Percentiles rank a stretch among this genome's conserved stretches.
Conservation (phyloP, 2,329 filamentous ascomycete species). For the Aspergillus sp. region DNA sequence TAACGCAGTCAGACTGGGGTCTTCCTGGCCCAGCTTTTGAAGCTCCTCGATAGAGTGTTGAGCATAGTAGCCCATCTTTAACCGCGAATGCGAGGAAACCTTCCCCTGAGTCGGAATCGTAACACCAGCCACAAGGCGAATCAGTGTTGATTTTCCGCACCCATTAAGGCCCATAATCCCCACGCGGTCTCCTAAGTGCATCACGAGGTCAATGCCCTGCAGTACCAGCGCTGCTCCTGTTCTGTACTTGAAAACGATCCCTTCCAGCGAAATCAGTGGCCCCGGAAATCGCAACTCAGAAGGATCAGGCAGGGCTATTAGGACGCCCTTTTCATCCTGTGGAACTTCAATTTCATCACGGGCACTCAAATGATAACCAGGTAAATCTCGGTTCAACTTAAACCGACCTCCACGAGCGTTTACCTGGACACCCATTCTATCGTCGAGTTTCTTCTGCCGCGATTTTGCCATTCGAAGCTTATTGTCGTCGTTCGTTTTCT, state of each 20-base stretch:
- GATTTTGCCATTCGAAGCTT: slow-evolving; percentile 83
- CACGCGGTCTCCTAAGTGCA: slow-evolving; percentile 71
- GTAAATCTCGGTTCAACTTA: slow-evolving; percentile 74
- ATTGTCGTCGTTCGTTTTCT: slow-evolving; percentile 77
- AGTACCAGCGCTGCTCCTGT: slow-evolving; percentile 50
- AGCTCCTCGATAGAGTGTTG: slow-evolving; percentile 75
- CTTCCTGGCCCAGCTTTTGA: slow-evolving; percentile 54
- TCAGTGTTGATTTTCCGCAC: slow-evolving; percentile 75
- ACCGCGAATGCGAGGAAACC: slow-evolving; percentile 65
- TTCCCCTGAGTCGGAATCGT: slow-evolving; percentile 61
- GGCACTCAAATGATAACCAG: slow-evolving; percentile 58
- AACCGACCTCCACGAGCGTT: slow-evolving; percentile 71
- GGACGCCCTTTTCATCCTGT: slow-evolving; percentile 57
- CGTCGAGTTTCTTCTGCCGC: slow-evolving; percentile 79
- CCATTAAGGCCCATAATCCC: slow-evolving; percentile 79
- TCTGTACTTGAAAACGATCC: slow-evolving; percentile 65
- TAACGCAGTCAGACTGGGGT: slow-evolving; percentile 63
- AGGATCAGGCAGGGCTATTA: slow-evolving; percentile 61
- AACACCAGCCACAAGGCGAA: slow-evolving; percentile 67
- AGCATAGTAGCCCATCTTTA: slow-evolving; percentile 74
- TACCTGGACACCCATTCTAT: slow-evolving; percentile 75
- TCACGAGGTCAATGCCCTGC: slow-evolving; percentile 64
- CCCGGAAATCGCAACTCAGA: slow-evolving; percentile 73
- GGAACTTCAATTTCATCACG: slow-evolving; percentile 73
- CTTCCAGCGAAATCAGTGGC: slow-evolving; percentile 69